Base-by-base conservation (phyloP, 2,329 filamentous ascomycete species). In the Dactylonectria macrodidyma region DNA sequence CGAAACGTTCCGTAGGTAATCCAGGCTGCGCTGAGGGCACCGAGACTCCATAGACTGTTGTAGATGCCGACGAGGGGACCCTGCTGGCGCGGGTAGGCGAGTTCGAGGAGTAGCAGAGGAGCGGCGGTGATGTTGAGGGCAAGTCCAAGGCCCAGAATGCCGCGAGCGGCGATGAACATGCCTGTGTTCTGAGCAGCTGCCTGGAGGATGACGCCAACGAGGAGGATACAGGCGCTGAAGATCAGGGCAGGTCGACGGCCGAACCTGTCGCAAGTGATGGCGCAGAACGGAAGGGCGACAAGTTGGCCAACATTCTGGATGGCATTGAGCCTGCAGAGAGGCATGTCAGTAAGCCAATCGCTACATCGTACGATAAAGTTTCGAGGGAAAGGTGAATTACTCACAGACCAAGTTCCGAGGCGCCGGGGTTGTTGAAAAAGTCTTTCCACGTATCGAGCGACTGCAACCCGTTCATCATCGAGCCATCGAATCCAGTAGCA, bases 231-330 rank as follows among this genome's bases (percentile, higher is more conserved):
- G 16, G 68, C 68, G 2, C 69, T 65, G 1, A 71, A 34, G 19
- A 65, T 65, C 5, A 71, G 68, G 16, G 68, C 68, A n/a, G 67
- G 70, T 19, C 69, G 56, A 24, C 68, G 68, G 10, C 68, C 69
- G 56, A 68, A 58, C 52, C 68, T 68, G 10, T 71, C 68, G 33
- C 70, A 68, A 5, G 64, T 51, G 22, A 72, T 66, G 7, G 70
- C 64, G 30, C 69, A 70, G 1, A 70, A 61, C 4, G 69, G 69
- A 2, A 72, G 59, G 4, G 69, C 65, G 2, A 70, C 69, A 3
- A 72, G 57, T n/a, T 70, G 69, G 11, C 70, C 69, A 14, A 72
- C 67, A 12, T 70, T 72, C 16, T 72, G 69, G 5, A 70, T 65
- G 9, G 70, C 69, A 34, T 72, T 72, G n/a, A 72, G 71, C 12